Evolutionary conservation across 257 asterid genomes (phyloP).

Genomic region (Solanum chmielewskii): DNA sequence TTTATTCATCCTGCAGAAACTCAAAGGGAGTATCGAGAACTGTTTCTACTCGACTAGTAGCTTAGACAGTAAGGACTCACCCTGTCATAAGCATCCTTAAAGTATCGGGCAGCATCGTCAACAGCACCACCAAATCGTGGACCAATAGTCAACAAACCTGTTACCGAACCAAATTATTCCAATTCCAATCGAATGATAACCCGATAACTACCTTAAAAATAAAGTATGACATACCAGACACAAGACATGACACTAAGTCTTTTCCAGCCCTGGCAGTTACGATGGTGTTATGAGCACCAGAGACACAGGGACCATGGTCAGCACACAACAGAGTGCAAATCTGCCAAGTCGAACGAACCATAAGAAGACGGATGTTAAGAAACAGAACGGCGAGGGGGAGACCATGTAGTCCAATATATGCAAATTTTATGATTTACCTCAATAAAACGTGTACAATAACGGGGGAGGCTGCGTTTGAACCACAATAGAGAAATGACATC

Average conservation of each 20-base stretch:
- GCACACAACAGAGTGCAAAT: conserved; percentile 97
- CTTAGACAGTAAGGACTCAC: conserved; percentile 18
- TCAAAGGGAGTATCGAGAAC: background rate
- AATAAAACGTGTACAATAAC: conserved; percentile 87
- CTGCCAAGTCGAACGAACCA: conserved; percentile 28
- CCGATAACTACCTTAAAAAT: background rate
- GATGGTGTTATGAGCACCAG: conserved; percentile 98
- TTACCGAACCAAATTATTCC: conserved; percentile 6
- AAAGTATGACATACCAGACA: conserved; percentile 50
- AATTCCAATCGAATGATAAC: background rate
- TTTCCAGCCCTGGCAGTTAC: conserved; percentile 99
- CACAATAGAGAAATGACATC: conserved; percentile 94
- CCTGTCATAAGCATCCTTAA: conserved; percentile 95
- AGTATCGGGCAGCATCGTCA: conserved; percentile 98
- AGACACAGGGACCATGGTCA: conserved; percentile 98
- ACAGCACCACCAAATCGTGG: conserved; percentile 99
- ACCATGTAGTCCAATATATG: background rate
- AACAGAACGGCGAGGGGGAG: background rate
- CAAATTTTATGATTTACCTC: conserved; percentile 38
- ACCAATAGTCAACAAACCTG: conserved; percentile 93
- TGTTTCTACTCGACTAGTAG: background rate
- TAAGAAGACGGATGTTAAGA: background rate
- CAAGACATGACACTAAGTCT: conserved; percentile 95
- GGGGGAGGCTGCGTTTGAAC: conserved; percentile 99
- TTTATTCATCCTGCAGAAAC: background rate